Base-by-base conservation (phyloP, 441 rosid species). In the Melastoma candidum region DNA sequence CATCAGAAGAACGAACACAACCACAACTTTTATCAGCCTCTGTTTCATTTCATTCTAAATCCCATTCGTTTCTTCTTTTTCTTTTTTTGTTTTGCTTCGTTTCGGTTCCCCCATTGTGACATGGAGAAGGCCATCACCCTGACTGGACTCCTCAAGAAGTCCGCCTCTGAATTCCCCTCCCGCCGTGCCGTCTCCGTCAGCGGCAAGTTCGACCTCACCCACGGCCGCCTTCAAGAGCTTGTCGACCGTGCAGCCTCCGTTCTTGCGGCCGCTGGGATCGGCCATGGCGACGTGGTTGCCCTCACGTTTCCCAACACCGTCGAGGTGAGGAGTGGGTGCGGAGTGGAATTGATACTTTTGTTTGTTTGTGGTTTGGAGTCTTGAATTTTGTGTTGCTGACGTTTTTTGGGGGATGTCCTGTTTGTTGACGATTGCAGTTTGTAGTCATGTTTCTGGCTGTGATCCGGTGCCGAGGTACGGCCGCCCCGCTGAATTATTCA, bases 401-500 rank as follows among this genome's bases (percentile, higher is more conserved):
- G 11, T 22, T 26, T 26, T 45, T 0, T 22, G 2, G 24, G 29
- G 44, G 3, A 13, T 11, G 22, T 0, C 12, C 12, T 39, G 46
- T 11, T 39, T 39, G 56, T 48, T 17, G 22, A 17, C 22, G 22
- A 2, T 51, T 59, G 58, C 77, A 88, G 97, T 81, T 80, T 60
- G 90, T 88, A 12, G 61, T 83, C n/a, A 73, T 78, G 90, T 83
- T 89, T 56, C 26, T 89, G 72, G 95, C 95, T 24, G 87, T 83
- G 11, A 74, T 85, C 24, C 74, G 95, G 26, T 80, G 84, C 29
- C 72, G 95, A 11, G 95, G 83, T 55, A 83, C 83, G 17, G 97
- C 85, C 25, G 90, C 90, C 48, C 97, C 97, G 9, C 78, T 88
- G 12, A 89, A 89, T 68, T 43, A 80, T 0, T 90, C 97, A 3